Conservation (phyloP, 2,329 filamentous ascomycete genomes). For the Geosmithia flava region DNA sequence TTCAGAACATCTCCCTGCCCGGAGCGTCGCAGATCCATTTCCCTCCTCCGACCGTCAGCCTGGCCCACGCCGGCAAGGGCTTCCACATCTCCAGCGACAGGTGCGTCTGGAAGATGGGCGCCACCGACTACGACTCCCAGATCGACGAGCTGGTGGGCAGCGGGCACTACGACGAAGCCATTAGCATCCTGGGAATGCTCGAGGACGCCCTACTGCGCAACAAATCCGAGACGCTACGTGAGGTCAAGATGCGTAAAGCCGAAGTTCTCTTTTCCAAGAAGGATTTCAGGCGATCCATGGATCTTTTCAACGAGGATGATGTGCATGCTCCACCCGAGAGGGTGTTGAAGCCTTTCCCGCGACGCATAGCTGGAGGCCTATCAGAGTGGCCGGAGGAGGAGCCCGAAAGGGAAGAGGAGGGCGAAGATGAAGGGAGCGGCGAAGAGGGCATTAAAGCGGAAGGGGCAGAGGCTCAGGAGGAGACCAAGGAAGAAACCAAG, state of each 20-base stretch:
- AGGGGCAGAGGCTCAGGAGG: neutral
- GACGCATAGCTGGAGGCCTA: slow-evolving; percentile 69
- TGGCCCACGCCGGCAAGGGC: slow-evolving; percentile 93
- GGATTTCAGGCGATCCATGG: slow-evolving; percentile 76
- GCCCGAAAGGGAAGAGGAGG: slow-evolving; percentile 24
- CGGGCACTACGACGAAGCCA: slow-evolving; percentile 74
- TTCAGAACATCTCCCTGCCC: slow-evolving; percentile 75
- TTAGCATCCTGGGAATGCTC: slow-evolving; percentile 78
- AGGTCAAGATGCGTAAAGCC: slow-evolving; percentile 86
- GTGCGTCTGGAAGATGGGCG: slow-evolving; percentile 91
- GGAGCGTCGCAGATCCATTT: slow-evolving; percentile 81
- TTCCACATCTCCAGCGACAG: slow-evolving; percentile 90
- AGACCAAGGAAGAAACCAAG: neutral
- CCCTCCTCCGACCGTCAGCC: slow-evolving; percentile 78
- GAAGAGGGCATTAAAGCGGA: neutral
- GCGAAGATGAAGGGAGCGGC: slow-evolving; percentile 6
- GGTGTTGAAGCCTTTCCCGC: slow-evolving; percentile 77
- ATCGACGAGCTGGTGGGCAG: slow-evolving; percentile 68
- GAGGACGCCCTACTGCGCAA: slow-evolving; percentile 82
- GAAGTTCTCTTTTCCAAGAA: slow-evolving; percentile 70
- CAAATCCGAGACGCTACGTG: slow-evolving; percentile 68
- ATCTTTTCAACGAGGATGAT: slow-evolving; percentile 73
- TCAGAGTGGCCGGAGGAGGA: slow-evolving; percentile 40
- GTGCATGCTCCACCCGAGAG: slow-evolving; percentile 82
- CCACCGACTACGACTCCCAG: slow-evolving; percentile 82